Conservation (phyloP, 305 asterid species). For the Rubia tinctorum region DNA sequence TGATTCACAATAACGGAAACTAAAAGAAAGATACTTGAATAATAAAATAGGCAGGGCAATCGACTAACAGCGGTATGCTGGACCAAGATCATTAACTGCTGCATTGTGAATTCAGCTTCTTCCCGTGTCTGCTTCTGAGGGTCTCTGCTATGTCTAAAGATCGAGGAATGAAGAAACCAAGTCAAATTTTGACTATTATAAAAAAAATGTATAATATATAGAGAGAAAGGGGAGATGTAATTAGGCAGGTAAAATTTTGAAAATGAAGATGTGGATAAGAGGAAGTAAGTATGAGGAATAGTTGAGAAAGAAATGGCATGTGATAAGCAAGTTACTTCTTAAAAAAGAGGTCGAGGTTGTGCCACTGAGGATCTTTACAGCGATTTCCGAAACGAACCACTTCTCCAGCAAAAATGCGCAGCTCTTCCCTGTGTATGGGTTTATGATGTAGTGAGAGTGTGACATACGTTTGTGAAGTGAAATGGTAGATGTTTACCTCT, state of each 20-base stretch:
- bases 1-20: background rate
- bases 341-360: slow-evolving; percentile 73
- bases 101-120: slow-evolving; percentile 63
- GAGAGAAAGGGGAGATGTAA: background rate
- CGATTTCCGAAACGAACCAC: slow-evolving; percentile 85
- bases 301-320: background rate
- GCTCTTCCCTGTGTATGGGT: slow-evolving; percentile 57
- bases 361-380: slow-evolving; percentile 96
- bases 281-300: background rate
- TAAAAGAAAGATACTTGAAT: background rate
- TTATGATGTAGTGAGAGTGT: background rate
- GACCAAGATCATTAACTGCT: slow-evolving; percentile 60
- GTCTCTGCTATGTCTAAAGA: slow-evolving; percentile 63
- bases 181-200: slow-evolving; percentile 3
- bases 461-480: background rate
- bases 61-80: slow-evolving; percentile 78
- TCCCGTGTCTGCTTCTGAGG: slow-evolving; percentile 57
- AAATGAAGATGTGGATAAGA: background rate
- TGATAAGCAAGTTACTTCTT: slow-evolving; percentile 48
- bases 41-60: slow-evolving; percentile 2
- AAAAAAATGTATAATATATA: too few species aligned
- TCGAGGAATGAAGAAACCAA: slow-evolving; percentile 15
- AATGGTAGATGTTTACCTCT: slow-evolving; percentile 37
- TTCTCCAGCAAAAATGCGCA: slow-evolving; percentile 70
- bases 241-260: background rate